phyloP scores from a whole-genome alignment of 2,329 filamentous ascomycete genomes.

The Hypoxylon sp. region DNA sequence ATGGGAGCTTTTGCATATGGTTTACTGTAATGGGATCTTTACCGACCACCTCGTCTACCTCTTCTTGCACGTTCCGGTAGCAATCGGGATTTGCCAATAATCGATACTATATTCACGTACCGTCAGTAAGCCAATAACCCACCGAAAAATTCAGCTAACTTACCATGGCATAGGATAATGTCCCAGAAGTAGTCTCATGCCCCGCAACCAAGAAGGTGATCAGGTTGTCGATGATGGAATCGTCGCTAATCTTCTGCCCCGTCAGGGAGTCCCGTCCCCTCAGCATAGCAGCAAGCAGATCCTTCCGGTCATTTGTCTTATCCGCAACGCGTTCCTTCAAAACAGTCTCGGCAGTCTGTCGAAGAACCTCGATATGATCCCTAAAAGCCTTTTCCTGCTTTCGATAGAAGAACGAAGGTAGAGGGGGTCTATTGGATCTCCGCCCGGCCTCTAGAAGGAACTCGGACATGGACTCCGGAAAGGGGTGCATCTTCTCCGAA shows the following conservation, averaged over 20 bases:
- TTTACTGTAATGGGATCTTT: constrained; percentile 54
- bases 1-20: constrained; percentile 60
- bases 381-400: constrained; percentile 44
- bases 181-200: constrained; percentile 63
- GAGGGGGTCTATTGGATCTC: constrained; percentile 42
- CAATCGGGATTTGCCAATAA: constrained; percentile 56
- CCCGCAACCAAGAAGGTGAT: constrained; percentile 49
- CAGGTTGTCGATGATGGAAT: constrained; percentile 60
- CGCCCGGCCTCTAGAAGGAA: constrained; percentile 56
- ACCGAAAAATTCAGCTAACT: constrained; percentile 53
- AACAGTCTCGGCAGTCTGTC: constrained; percentile 54
- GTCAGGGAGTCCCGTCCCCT: constrained; percentile 60
- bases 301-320: constrained; percentile 45
- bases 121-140: neutral
- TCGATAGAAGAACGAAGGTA: constrained; percentile 39
- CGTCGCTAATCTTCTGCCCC: constrained; percentile 56
- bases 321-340: constrained; percentile 52
- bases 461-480: constrained; percentile 61
- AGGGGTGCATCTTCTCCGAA: constrained; percentile 64
- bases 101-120: constrained; percentile 47
- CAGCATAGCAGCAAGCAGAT: constrained; percentile 63
- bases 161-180: constrained; percentile 54
- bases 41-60: constrained; percentile 62
- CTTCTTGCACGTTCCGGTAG: constrained; percentile 58
- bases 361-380: constrained; percentile 52